These are phyloP conservation scores for Lentinula guzmanii DNA, from an alignment of 768 basidiomycete genomes.

Conservation along the genomic window DNA sequence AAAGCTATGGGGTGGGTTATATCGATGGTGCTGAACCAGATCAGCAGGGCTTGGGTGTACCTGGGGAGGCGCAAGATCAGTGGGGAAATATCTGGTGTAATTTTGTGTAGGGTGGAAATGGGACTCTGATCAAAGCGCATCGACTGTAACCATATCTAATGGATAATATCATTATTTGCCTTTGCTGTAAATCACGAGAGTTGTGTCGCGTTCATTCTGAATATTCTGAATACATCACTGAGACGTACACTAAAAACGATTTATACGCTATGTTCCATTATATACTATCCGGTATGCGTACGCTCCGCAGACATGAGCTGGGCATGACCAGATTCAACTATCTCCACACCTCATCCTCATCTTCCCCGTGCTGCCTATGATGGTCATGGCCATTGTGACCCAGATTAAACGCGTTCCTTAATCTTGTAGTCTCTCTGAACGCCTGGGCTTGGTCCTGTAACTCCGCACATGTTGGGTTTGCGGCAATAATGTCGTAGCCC, in stretches of 20 bases:
- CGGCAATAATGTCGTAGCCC: slow-evolving; percentile 46
- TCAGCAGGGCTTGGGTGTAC: slow-evolving; percentile 38
- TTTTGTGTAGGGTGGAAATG: not conserved
- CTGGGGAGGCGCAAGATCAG: slow-evolving; percentile 53
- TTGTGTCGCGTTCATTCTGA: too few relatives aligned
- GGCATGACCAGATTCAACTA: not conserved
- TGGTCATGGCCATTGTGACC: not conserved
- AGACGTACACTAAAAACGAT: too few relatives aligned
- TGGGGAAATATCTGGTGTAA: slow-evolving; percentile 82
- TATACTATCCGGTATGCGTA: too few relatives aligned
- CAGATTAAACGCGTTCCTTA: not conserved
- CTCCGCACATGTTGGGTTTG: slow-evolving; percentile 49
- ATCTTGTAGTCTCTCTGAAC: not conserved
- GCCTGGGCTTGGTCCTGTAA: slow-evolving; percentile 21
- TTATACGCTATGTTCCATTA: too few relatives aligned
- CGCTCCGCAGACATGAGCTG: too few relatives aligned
- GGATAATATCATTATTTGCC: too few relatives aligned
- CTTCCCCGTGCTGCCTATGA: not conserved
- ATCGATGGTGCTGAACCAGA: slow-evolving; percentile 51
- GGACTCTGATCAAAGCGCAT: not conserved
- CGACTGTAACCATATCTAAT: not conserved
- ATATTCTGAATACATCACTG: too few relatives aligned
- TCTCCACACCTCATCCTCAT: not conserved
- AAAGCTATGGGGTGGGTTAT: slow-evolving; percentile 74
- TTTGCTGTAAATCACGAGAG: too few relatives aligned